These are phyloP conservation scores for Trebouxia sp. DNA, from an alignment of 139 green algal species.

Conservation along the genomic window DNA sequence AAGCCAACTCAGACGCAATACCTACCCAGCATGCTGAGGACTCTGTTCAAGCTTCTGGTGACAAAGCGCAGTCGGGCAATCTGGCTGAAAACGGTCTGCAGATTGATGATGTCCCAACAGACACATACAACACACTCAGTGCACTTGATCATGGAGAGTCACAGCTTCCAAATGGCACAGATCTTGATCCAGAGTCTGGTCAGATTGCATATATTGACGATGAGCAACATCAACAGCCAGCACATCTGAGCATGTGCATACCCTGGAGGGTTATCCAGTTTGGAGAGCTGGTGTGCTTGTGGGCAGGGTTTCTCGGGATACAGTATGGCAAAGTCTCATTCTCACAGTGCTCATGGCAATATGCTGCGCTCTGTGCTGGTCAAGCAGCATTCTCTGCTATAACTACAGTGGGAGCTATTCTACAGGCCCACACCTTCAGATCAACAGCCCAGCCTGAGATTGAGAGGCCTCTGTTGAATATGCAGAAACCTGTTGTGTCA, in stretches of 20 bases:
- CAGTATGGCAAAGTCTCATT: conserved; percentile 11
- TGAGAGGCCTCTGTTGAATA: not conserved
- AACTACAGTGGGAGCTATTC: not conserved
- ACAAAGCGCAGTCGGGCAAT: too few species aligned
- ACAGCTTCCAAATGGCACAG: not conserved
- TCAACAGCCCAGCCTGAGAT: not conserved
- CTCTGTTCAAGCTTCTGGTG: too few species aligned
- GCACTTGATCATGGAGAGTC: not conserved
- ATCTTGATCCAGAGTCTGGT: not conserved
- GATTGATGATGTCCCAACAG: not conserved
- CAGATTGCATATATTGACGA: not conserved
- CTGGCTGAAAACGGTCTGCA: not conserved
- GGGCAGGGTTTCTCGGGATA: not conserved
- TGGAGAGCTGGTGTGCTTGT: not conserved
- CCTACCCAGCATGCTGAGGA: too few species aligned
- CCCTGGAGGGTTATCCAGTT: conserved; percentile 6
- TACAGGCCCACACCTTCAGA: not conserved
- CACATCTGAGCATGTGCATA: not conserved
- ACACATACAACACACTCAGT: not conserved
- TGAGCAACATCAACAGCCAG: not conserved
- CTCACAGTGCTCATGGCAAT: conserved; percentile 9
- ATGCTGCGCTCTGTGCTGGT: not conserved
- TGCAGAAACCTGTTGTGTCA: not conserved
- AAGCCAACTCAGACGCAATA: too few species aligned
- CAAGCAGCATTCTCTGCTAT: not conserved